Evolutionary conservation across 2,329 filamentous ascomycete species (phyloP).

Genomic region (Ceratocystis destructans): DNA sequence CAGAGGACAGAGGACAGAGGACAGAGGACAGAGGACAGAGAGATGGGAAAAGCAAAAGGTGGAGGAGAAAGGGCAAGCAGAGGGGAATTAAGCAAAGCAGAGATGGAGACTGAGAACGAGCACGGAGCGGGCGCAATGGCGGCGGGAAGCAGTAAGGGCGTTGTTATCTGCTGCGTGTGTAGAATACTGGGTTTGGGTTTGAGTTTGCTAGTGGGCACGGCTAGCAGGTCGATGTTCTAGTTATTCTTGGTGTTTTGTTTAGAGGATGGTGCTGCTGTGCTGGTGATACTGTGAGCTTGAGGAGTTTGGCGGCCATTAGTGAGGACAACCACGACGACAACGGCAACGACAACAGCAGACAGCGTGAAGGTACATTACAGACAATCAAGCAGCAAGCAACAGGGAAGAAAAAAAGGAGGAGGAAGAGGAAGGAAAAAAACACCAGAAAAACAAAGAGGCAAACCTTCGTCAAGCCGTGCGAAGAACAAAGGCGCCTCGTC

Average conservation of each 20-base stretch:
- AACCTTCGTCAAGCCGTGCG: neutral
- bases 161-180: neutral
- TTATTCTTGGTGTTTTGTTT: neutral
- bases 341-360: slow-evolving; percentile 4
- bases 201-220: neutral
- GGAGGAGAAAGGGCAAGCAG: neutral
- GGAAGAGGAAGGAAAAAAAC: neutral
- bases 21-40: neutral
- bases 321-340: neutral
- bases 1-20: neutral
- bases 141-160: neutral
- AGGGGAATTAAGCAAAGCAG: neutral
- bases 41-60: neutral
- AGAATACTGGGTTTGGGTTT: neutral
- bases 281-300: neutral
- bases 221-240: neutral
- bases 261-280: neutral
- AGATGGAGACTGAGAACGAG: neutral
- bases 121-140: neutral
- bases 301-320: neutral
- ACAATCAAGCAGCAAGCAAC: neutral
- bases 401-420: neutral
- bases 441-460: slow-evolving; percentile 1
- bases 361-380: slow-evolving; percentile 5
- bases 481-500: neutral